These are phyloP conservation scores for Coprinellus micaceus DNA, from an alignment of 768 basidiomycete genomes.

Conservation along the genomic window DNA sequence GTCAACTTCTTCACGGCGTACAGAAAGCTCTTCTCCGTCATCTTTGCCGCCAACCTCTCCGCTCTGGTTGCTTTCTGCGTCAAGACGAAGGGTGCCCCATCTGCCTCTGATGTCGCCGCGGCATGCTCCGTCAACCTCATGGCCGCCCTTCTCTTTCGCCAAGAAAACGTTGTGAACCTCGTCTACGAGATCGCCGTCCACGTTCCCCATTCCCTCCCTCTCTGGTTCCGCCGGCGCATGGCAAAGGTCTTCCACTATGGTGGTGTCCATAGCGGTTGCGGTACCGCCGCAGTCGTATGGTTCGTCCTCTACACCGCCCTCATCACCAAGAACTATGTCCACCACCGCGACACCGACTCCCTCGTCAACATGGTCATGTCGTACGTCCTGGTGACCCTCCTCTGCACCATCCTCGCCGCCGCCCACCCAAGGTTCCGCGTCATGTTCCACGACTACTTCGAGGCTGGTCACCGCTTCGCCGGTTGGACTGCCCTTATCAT, in stretches of 20 bases:
- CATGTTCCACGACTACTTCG: constrained; percentile 50
- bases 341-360: constrained; percentile 21
- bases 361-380: constrained; percentile 33
- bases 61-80: constrained; percentile 40
- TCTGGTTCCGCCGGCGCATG: constrained; percentile 41
- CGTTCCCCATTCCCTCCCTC: constrained; percentile 32
- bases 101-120: constrained; percentile 36
- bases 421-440: constrained; percentile 47
- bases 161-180: constrained; percentile 52
- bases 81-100: constrained; percentile 28
- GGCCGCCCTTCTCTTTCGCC: constrained; percentile 38
- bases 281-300: constrained; percentile 51
- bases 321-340: constrained; percentile 34
- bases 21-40: constrained; percentile 50
- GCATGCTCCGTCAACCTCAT: constrained; percentile 42
- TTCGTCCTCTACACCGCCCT: constrained; percentile 45
- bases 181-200: constrained; percentile 44
- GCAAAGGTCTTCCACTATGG: constrained; percentile 55
- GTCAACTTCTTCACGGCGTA: constrained; percentile 29
- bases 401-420: constrained; percentile 43
- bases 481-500: constrained; percentile 50
- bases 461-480: constrained; percentile 50
- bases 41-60: constrained; percentile 48
- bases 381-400: constrained; percentile 44
- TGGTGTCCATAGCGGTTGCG: constrained; percentile 52